Evolutionary conservation across 2,329 filamentous ascomycete genomes (phyloP), one percentile per base, ranked within the genome.

Genomic region (Elsinoe australis): DNA sequence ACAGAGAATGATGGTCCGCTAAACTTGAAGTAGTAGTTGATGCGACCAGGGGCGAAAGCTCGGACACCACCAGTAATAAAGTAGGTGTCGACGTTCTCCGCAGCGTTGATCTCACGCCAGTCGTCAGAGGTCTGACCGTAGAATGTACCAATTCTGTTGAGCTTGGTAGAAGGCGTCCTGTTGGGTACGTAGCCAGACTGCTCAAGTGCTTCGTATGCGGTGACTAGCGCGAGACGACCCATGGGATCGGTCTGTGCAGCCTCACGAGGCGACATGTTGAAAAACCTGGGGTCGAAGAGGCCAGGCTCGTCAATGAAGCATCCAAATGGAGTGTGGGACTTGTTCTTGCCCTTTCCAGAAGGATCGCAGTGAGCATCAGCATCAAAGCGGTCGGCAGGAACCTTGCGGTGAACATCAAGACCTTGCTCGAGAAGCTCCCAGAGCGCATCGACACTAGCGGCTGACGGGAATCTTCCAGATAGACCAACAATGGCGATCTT

Each of bases 401-500:
- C 72, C 52, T 74, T 74, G 52, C 78, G 74, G 60, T 87, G 82
- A 24, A 87, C 83, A 62, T 87, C 84, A 5, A 87, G 73, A 9
- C 85, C 85, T 63, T 83, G 80, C 61, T 81, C 77, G 15, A 89
- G 72, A 3, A 88, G 70, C 51, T 86, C 79, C 85, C 85, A 89
- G 22, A 89, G 76, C 49, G 78, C 77, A 51, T 87, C 82, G 52
- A 80, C 75, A 58, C 74, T 83, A 12, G 79, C 81, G 42, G 84
- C 82, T 56, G 83, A 80, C 1, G 85, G 85, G 63, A 87, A 88
- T 44, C 85, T 76, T 44, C 85, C 84, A 36, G 85, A 78, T 77
- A 87, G 85, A 46, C 87, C 87, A 26, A 94, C 83, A 53, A 94
- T 88, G 50, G 87, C 87, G 53, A 94, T 78, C 64, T 88, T 89